Evolutionary conservation across 148 eudicot genomes (phyloP).

Genomic region (Vaccinium vitisidaea): DNA sequence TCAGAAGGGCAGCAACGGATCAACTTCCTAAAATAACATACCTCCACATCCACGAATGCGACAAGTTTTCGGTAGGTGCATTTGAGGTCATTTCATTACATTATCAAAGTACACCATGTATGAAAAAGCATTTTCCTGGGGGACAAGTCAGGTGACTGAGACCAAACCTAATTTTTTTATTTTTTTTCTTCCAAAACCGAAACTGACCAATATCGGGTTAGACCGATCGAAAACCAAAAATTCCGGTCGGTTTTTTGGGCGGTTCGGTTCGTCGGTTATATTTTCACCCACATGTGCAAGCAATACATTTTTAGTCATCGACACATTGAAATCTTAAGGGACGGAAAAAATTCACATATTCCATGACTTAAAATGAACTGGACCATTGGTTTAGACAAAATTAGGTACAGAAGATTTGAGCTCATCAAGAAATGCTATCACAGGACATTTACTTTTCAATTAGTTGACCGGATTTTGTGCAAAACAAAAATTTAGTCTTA

Average conservation of each 20-base stretch:
- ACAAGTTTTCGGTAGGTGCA: conserved; percentile 69
- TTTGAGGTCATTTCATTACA: neutral
- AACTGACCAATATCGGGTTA: no score
- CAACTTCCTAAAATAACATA: conserved; percentile 56
- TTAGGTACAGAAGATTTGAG: neutral
- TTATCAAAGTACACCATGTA: neutral
- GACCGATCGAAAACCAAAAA: no score
- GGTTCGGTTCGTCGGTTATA: no score
- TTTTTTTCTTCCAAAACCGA: no score
- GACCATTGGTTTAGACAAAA: neutral
- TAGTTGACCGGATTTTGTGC: neutral
- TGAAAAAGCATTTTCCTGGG: neutral
- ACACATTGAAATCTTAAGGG: no score
- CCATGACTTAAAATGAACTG: neutral
- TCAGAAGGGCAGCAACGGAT: conserved; percentile 31
- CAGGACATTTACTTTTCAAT: neutral
- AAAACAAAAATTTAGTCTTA: neutral
- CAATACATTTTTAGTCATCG: no score
- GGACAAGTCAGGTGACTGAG: neutral
- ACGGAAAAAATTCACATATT: no score
- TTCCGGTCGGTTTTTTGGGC: no score
- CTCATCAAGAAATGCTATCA: neutral
- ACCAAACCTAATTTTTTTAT: no score
- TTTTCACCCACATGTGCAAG: no score
- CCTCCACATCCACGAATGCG: conserved; percentile 59